Evolutionary conservation across 768 basidiomycete genomes (phyloP).

Genomic region (Suillus alpinus): DNA sequence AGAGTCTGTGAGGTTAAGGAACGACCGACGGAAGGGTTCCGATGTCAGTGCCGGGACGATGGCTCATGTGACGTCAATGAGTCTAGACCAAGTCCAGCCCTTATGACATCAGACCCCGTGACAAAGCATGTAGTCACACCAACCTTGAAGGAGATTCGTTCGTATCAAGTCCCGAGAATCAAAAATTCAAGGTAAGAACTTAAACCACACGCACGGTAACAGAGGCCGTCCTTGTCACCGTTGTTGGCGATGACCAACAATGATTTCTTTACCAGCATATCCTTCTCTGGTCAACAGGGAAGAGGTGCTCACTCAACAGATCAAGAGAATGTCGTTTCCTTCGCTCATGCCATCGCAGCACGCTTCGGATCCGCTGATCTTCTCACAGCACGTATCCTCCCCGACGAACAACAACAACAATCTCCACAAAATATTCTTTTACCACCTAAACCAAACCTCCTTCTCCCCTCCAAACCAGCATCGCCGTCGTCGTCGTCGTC

Average conservation of each 20-base stretch:
- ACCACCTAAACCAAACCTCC: slow-evolving; percentile 17
- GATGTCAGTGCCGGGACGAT: no score
- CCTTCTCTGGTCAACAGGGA: slow-evolving; percentile 11
- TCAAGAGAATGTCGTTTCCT: slow-evolving; percentile 36
- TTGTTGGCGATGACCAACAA: slow-evolving; percentile 2
- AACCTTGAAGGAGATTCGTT: neutral
- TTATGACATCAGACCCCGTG: neutral
- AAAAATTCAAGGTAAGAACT: neutral
- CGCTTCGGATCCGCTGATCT: slow-evolving; percentile 40
- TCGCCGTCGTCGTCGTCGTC: slow-evolving; percentile 18
- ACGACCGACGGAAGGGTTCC: neutral
- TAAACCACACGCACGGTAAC: neutral
- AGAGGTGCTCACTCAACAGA: slow-evolving; percentile 2
- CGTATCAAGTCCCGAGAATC: neutral
- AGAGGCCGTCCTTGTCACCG: neutral
- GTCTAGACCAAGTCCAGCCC: neutral
- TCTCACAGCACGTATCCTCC: slow-evolving; percentile 37
- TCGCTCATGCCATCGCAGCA: slow-evolving; percentile 53
- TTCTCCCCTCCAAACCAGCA: slow-evolving; percentile 20
- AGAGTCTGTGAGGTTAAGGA: no score
- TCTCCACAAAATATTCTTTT: neutral
- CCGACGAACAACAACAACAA: slow-evolving; percentile 17
- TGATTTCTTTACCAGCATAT: slow-evolving; percentile 44
- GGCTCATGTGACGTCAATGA: neutral
- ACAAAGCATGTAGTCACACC: neutral